Evolutionary conservation across 164 flowering plant species (phyloP).

Genomic region (Annona cherimola): DNA sequence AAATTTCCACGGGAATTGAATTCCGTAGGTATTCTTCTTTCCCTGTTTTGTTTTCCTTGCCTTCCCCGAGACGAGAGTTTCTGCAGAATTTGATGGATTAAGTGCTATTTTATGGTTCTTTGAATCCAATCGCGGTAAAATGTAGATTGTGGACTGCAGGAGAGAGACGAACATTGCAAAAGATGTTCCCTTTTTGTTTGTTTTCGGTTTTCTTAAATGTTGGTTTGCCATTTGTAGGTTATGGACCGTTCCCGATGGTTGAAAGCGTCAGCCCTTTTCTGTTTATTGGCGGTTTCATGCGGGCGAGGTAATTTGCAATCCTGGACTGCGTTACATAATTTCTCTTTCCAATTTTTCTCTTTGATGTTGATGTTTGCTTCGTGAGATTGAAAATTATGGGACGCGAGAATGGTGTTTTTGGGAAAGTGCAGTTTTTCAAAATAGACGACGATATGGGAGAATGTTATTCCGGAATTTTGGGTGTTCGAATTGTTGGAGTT

Average conservation of each 20-base stretch:
- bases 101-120: too few relatives aligned
- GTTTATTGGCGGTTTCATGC: slow-evolving; percentile 24
- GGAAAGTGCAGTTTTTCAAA: too few relatives aligned
- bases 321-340: neutral
- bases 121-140: neutral
- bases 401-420: neutral
- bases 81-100: too few relatives aligned
- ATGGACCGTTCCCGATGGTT: slow-evolving; percentile 41
- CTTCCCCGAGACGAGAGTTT: too few relatives aligned
- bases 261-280: slow-evolving; percentile 27
- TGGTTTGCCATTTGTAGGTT: slow-evolving; percentile 15
- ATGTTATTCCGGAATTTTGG: neutral
- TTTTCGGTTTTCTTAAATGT: neutral
- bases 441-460: neutral
- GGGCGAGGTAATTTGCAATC: slow-evolving; percentile 39
- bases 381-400: neutral
- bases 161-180: neutral
- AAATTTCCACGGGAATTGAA: neutral
- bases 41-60: neutral
- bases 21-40: neutral
- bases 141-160: neutral
- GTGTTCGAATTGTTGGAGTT: neutral
- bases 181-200: neutral
- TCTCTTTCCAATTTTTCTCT: too few relatives aligned
- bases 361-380: neutral